Percentiles rank a stretch among this genome's conserved stretches.
These are phyloP conservation scores for Chlorella variabilis DNA, from an alignment of 163 green algal species.

Conservation along the genomic window DNA sequence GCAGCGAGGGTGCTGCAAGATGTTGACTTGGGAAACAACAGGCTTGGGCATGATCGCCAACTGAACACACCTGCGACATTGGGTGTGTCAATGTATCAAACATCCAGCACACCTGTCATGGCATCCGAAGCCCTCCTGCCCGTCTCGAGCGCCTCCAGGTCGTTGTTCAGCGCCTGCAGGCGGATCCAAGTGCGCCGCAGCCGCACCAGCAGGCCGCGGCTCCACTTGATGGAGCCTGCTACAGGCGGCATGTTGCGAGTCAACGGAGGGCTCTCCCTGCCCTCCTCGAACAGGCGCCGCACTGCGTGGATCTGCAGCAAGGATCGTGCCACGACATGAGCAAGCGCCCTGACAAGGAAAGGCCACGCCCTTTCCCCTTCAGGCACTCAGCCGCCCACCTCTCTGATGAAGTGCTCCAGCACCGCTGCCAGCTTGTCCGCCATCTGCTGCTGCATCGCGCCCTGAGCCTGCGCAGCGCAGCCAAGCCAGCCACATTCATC, in stretches of 20 bases:
- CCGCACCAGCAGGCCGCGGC: constrained; percentile 79
- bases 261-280: constrained; percentile 66
- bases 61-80: too few relatives aligned
- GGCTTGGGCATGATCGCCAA: too few relatives aligned
- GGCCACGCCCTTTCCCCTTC: too few relatives aligned
- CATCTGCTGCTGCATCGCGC: constrained; percentile 87
- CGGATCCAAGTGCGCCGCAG: constrained; percentile 88
- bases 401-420: constrained; percentile 84
- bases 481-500: not conserved
- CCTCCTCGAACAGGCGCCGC: constrained; percentile 16
- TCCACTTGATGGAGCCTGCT: constrained; percentile 87
- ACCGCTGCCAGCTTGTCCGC: constrained; percentile 92
- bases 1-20: too few relatives aligned
- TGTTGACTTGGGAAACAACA: too few relatives aligned
- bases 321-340: not conserved
- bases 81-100: not conserved
- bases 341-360: not conserved
- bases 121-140: not conserved
- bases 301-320: constrained; percentile 7
- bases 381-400: constrained; percentile 48
- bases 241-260: constrained; percentile 86
- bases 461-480: constrained; percentile 59
- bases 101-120: constrained; percentile 2
- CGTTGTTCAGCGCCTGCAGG: constrained; percentile 67
- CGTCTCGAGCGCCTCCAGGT: constrained; percentile 48